These are phyloP conservation scores for Lasiosphaeris hirsuta DNA, from an alignment of 495 filamentous ascomycete species.

Conservation along the genomic window DNA sequence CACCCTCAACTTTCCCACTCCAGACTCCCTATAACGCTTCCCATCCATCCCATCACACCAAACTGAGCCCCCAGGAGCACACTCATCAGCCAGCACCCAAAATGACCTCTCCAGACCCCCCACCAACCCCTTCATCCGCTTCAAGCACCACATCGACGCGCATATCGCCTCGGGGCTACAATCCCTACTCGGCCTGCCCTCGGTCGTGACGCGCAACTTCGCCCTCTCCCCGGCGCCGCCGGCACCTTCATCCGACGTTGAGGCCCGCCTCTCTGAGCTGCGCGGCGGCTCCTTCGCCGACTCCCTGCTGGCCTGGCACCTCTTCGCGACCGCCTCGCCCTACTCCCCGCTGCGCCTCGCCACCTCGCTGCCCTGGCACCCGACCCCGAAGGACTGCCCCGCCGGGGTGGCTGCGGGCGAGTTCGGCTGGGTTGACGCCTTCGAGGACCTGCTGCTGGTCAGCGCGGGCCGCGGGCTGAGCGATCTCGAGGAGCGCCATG, in stretches of 20 bases:
- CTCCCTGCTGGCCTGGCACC: conserved; percentile 11
- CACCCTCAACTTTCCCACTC: too few species aligned
- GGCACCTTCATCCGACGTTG: conserved; percentile 4
- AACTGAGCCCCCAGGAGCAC: too few species aligned
- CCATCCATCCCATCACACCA: too few species aligned
- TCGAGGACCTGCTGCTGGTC: conserved; percentile 38
- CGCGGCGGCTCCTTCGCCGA: conserved; percentile 10
- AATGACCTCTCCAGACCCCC: too few species aligned
- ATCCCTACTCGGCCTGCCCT: too few species aligned
- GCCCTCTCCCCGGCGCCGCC: too few species aligned
- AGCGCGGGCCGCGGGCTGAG: conserved; percentile 24
- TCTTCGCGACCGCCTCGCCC: conserved; percentile 21
- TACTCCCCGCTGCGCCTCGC: conserved; percentile 35
- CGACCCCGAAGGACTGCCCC: conserved; percentile 25
- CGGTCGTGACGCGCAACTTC: too few species aligned
- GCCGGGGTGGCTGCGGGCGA: conserved; percentile 6
- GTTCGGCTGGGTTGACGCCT: conserved; percentile 41
- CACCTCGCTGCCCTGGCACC: conserved; percentile 22
- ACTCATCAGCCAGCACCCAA: too few species aligned
- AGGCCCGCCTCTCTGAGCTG: conserved; percentile 11
- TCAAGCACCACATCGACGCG: too few species aligned
- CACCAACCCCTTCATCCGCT: too few species aligned
- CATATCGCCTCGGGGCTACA: too few species aligned
- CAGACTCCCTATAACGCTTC: too few species aligned
- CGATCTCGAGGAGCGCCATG: neutral